Conservation (phyloP, 768 basidiomycete species). For the Leccinum arenicola region DNA sequence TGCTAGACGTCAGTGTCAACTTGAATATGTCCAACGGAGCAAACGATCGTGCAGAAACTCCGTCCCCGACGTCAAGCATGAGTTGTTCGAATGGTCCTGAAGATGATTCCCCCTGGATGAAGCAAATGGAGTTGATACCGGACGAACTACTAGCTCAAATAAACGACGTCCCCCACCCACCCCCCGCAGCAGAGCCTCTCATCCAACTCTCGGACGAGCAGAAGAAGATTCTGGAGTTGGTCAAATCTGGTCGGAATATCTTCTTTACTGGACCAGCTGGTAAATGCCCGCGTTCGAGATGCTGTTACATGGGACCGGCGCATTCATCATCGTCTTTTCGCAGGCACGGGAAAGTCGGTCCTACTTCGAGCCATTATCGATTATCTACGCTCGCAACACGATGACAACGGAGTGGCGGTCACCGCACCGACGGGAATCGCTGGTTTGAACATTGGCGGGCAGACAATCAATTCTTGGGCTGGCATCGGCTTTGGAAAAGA, state of each 20-base stretch:
- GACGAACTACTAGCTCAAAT: background rate
- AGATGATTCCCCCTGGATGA: background rate
- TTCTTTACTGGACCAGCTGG: constrained; percentile 80
- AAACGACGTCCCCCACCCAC: background rate
- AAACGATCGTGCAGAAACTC: background rate
- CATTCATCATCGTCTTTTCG: background rate
- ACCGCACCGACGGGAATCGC: constrained; percentile 70
- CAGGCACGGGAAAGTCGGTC: constrained; percentile 72
- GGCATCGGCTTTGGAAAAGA: constrained; percentile 64
- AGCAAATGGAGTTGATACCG: background rate
- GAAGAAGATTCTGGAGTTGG: constrained; percentile 37
- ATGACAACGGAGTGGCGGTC: constrained; percentile 41
- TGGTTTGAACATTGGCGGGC: constrained; percentile 67
- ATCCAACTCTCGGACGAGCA: constrained; percentile 40
- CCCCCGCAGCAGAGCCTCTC: constrained; percentile 4
- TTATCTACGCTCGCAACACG: constrained; percentile 32
- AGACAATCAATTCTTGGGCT: constrained; percentile 64
- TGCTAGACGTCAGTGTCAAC: constrained; percentile 21
- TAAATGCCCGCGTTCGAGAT: constrained; percentile 20
- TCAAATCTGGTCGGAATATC: constrained; percentile 54
- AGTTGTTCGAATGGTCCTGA: background rate
- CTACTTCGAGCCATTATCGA: constrained; percentile 60
- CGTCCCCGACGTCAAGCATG: constrained; percentile 8
- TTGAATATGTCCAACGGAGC: constrained; percentile 12
- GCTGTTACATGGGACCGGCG: background rate